Evolutionary conservation across 2,329 filamentous ascomycete species (phyloP), one percentile per base, ranked within the genome.

Genomic region (Alternaria atra): DNA sequence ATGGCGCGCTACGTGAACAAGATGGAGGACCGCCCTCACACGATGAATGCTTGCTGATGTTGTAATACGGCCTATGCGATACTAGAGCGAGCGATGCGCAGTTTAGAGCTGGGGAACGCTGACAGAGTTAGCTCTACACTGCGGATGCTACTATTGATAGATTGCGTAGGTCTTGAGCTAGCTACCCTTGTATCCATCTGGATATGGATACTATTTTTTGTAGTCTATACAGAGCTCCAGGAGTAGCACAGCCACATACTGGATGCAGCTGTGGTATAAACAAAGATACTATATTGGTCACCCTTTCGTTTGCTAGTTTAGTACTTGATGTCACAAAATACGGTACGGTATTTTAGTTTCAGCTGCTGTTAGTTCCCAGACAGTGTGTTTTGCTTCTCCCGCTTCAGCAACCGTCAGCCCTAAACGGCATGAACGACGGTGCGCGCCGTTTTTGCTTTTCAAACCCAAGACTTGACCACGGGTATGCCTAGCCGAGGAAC

Each of bases 391-490:
- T 50, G 46, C 46, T 50, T 50, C 46, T 50, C 20, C 46, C 46
- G 46, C 32, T 5, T 37, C 46, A 17, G 8, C 35, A 50, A 50
- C 46, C 20, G 32, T 50, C 20, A n/a, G 32, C 30, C 32, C 46
- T 37, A 25, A 15, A 27, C 46, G 46, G 46, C 46, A 27, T 50
- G 7, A 50, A 50, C 30, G 46, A 30, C 15, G 13, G 8, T 53
- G 34, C 37, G 51, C 39, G 37, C 29, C 15, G 29, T 30, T 25
- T 44, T 44, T 53, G 51, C 51, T 53, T 53, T 53, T 53, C 17
- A 27, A 37, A 25, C 30, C 29, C 20, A 42, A 13, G 51, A 25
- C 13, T 15, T 32, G 12, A 50, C 15, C 4, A 29, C 23, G 34
- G 51, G 51, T 34, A 25, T 23, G 20, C 32, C 32, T 20, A 50